These are phyloP conservation scores for Mortierella sp. DNA, from an alignment of 371 early-diverging fungal species.

Conservation along the genomic window DNA sequence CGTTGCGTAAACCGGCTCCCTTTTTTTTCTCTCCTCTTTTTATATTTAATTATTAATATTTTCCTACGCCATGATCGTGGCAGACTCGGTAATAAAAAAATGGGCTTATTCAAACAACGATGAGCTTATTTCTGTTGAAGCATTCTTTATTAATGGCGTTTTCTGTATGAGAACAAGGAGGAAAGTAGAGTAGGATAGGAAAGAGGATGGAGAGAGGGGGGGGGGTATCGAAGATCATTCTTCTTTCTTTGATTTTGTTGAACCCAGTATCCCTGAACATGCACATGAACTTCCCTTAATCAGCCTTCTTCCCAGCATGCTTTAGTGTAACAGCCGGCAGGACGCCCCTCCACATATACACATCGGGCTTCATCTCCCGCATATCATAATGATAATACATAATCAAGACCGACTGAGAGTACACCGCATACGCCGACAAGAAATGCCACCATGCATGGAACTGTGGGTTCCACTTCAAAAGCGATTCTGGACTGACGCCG, in stretches of 20 bases:
- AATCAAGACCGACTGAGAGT: not conserved
- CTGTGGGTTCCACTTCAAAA: conserved; percentile 21
- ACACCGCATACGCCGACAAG: not conserved
- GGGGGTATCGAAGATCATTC: not conserved
- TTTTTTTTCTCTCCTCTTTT: not conserved
- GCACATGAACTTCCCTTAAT: no score
- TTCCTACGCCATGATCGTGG: no score
- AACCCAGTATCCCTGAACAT: no score
- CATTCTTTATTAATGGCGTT: no score
- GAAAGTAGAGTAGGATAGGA: not conserved
- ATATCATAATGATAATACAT: conserved; percentile 21
- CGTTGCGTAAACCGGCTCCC: not conserved
- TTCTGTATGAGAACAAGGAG: no score
- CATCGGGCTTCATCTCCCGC: not conserved
- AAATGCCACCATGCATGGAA: conserved; percentile 30
- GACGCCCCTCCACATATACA: not conserved
- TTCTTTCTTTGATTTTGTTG: not conserved
- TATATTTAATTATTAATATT: no score
- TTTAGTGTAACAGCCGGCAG: conserved; percentile 1
- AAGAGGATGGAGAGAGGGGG: not conserved
- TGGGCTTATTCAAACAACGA: no score
- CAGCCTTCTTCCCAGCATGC: not conserved
- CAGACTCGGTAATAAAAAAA: no score
- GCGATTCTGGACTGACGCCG: conserved; percentile 17
- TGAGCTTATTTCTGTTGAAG: no score